Conservation (phyloP, 306 rosid genomes). For the Casuarina glauca region DNA sequence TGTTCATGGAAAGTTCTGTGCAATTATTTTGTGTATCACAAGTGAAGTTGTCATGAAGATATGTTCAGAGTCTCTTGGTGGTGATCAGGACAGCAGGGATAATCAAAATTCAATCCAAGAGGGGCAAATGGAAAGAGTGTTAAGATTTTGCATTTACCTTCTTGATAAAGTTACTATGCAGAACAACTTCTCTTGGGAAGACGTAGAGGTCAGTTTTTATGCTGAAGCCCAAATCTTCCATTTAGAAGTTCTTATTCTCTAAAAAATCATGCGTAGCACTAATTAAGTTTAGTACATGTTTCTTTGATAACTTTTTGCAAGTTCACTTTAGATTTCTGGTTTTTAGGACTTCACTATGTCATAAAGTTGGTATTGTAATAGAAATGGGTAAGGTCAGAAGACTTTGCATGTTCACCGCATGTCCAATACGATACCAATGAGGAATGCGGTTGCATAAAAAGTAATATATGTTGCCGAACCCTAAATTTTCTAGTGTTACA, state of each 20-base stretch:
- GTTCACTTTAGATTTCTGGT: not conserved
- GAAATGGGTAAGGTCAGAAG: not conserved
- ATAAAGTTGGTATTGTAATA: too few relatives aligned
- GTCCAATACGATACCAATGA: too few relatives aligned
- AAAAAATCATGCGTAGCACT: not conserved
- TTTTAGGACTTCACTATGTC: not conserved
- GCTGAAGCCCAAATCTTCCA: not conserved
- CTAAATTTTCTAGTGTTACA: not conserved
- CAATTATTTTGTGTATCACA: slow-evolving; percentile 53
- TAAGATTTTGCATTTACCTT: slow-evolving; percentile 72
- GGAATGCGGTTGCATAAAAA: too few relatives aligned
- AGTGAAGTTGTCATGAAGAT: slow-evolving; percentile 56
- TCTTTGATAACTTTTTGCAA: not conserved
- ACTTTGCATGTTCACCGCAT: not conserved
- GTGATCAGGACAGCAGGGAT: slow-evolving; percentile 33
- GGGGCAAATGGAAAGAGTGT: slow-evolving; percentile 52
- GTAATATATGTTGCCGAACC: not conserved
- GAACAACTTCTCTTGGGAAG: slow-evolving; percentile 66
- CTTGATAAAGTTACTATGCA: slow-evolving; percentile 59
- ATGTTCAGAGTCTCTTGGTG: slow-evolving; percentile 40
- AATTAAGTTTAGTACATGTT: not conserved
- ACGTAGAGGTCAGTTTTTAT: slow-evolving; percentile 60
- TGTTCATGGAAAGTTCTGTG: slow-evolving; percentile 66
- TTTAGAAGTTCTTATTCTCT: slow-evolving; percentile 5
- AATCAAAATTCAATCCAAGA: slow-evolving; percentile 33